Conservation (phyloP, 169 alveolate species). For the Plasmodium gonderi region DNA sequence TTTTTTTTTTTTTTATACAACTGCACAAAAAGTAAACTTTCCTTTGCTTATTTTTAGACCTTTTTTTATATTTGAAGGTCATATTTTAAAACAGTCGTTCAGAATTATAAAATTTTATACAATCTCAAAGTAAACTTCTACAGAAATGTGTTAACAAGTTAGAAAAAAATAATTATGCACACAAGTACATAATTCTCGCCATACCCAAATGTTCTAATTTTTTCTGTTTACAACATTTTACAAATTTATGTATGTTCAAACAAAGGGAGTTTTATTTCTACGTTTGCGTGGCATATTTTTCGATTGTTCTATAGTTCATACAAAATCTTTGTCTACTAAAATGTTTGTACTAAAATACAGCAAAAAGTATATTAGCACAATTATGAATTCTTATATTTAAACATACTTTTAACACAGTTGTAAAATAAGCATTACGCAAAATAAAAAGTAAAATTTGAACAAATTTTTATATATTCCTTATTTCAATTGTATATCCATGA, state of each 20-base stretch:
- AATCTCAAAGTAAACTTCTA: too few species aligned
- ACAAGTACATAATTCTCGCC: not conserved
- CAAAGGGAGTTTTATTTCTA: not conserved
- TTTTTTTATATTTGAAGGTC: not conserved
- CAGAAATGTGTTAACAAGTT: not conserved
- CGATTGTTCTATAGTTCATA: not conserved
- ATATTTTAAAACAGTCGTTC: not conserved
- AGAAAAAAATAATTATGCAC: not conserved
- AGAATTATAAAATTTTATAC: not conserved
- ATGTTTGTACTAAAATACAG: not conserved
- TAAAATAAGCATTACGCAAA: not conserved
- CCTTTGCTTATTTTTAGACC: too few species aligned
- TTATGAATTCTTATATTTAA: not conserved
- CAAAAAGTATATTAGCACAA: not conserved
- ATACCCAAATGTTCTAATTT: not conserved
- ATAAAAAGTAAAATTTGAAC: not conserved
- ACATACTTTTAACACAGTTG: not conserved
- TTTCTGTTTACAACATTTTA: not conserved
- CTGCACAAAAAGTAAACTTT: not conserved
- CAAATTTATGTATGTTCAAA: not conserved
- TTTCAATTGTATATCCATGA: not conserved
- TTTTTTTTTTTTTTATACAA: not conserved
- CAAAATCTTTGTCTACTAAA: not conserved
- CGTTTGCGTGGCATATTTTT: not conserved
- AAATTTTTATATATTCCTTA: not conserved